A percentile compares a stretch with the other conserved stretches of the same genome.
Evolutionary conservation across 2,329 filamentous ascomycete genomes (phyloP).

Genomic region (Aspergillus intermedius): DNA sequence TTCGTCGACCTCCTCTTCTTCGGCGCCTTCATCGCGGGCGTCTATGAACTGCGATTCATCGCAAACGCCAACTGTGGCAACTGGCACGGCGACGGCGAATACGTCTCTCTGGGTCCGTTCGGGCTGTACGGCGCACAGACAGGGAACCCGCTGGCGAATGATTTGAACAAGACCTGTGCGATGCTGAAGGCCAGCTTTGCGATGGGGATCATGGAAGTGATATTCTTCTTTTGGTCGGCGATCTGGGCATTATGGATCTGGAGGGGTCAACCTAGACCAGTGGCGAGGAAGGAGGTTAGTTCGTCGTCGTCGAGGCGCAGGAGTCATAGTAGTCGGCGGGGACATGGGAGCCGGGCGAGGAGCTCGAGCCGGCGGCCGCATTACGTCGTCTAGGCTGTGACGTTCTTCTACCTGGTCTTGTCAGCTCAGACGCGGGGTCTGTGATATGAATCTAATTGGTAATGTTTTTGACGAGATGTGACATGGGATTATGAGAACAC

Average conservation of each 20-base stretch:
- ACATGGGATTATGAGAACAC: no score
- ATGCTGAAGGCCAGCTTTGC: conserved; percentile 92
- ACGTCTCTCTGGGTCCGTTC: conserved; percentile 57
- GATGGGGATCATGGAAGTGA: conserved; percentile 78
- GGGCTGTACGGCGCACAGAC: conserved; percentile 47
- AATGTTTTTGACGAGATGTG: no score
- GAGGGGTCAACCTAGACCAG: conserved; percentile 4
- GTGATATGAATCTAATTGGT: no score
- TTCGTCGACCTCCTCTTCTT: conserved; percentile 58
- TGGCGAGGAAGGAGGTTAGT: conserved; percentile 10
- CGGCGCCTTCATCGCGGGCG: conserved; percentile 56
- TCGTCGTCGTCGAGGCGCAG: conserved; percentile 37
- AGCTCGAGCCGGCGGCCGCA: conserved; percentile 22
- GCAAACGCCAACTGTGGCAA: conserved; percentile 60
- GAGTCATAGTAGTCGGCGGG: conserved; percentile 31
- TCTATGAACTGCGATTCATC: conserved; percentile 54
- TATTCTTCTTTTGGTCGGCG: conserved; percentile 73
- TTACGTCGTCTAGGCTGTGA: conserved; percentile 22
- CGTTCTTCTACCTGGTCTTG: background rate
- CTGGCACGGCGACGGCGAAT: conserved; percentile 50
- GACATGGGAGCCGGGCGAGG: conserved; percentile 24
- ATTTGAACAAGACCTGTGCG: conserved; percentile 69
- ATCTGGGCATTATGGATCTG: conserved; percentile 55
- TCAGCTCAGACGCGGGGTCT: background rate
- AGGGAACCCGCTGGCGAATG: conserved; percentile 44